Evolutionary conservation across 441 rosid species (phyloP).

Genomic region (Mallotus repandus): DNA sequence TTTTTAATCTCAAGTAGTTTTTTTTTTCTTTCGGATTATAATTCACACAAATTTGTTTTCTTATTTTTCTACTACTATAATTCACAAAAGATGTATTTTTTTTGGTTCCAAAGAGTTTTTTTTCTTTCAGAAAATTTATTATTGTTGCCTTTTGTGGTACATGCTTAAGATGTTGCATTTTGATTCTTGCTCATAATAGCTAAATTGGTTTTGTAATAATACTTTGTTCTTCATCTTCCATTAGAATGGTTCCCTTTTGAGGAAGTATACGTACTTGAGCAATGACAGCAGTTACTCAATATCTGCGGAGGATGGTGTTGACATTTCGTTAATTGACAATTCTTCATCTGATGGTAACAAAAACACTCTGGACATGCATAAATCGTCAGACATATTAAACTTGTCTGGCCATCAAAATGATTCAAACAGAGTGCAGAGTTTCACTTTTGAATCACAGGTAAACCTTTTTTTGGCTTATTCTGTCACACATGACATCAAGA

Average conservation of each 20-base stretch:
- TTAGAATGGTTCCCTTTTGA: slow-evolving; percentile 91
- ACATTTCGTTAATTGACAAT: slow-evolving; percentile 62
- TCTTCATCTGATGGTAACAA: slow-evolving; percentile 47
- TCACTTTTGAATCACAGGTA: slow-evolving; percentile 98
- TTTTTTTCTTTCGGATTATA: background rate
- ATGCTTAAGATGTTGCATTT: slow-evolving; percentile 3
- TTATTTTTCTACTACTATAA: background rate
- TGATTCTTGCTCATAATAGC: background rate
- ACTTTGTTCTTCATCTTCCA: slow-evolving; percentile 20
- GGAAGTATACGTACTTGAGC: slow-evolving; percentile 83
- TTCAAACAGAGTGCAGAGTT: slow-evolving; percentile 51
- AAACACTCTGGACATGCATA: slow-evolving; percentile 37
- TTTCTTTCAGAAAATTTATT: background rate
- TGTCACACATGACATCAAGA: background rate
- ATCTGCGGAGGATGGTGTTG: slow-evolving; percentile 85
- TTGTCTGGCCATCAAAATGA: slow-evolving; percentile 43
- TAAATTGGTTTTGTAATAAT: slow-evolving; percentile 14
- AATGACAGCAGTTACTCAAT: slow-evolving; percentile 91
- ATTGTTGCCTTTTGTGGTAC: background rate
- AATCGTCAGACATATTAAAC: slow-evolving; percentile 41
- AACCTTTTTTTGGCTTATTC: background rate
- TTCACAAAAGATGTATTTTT: background rate
- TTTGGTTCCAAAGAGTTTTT: background rate
- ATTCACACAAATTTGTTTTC: background rate
- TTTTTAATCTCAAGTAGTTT: background rate